These are phyloP conservation scores for Agaricus subrufescens DNA, from an alignment of 768 basidiomycete species.

Conservation along the genomic window DNA sequence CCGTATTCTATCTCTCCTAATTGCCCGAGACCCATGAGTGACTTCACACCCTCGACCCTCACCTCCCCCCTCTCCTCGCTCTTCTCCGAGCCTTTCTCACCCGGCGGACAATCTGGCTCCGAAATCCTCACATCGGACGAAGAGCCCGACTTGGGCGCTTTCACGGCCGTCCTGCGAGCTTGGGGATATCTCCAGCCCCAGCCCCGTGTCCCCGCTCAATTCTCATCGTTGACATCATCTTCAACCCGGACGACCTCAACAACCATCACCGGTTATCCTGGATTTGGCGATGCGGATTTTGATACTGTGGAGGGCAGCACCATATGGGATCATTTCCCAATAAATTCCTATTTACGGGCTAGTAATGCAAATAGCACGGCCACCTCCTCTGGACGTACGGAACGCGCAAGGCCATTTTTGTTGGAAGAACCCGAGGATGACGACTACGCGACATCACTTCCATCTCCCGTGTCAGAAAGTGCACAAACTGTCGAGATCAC, in stretches of 20 bases:
- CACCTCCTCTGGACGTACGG: constrained; percentile 11
- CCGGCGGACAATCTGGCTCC: constrained; percentile 1
- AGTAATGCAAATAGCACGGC: constrained; percentile 17
- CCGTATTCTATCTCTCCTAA: background rate
- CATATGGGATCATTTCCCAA: constrained; percentile 58
- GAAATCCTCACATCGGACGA: constrained; percentile 45
- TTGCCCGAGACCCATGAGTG: constrained; percentile 1
- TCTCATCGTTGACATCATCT: constrained; percentile 13
- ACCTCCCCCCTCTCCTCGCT: constrained; percentile 4
- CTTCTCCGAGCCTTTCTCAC: constrained; percentile 4
- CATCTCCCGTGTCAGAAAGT: constrained; percentile 27
- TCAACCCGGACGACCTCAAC: constrained; percentile 8
- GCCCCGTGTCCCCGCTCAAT: constrained; percentile 28
- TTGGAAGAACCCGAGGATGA: constrained; percentile 15
- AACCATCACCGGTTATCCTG: constrained; percentile 11
- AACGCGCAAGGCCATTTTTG: constrained; percentile 17
- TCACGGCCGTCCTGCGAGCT: constrained; percentile 65
- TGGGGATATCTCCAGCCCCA: constrained; percentile 50
- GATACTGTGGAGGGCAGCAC: constrained; percentile 41
- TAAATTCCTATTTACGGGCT: constrained; percentile 50
- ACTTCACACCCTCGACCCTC: constrained; percentile 1
- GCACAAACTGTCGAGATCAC: constrained; percentile 34
- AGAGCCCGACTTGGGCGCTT: constrained; percentile 70
- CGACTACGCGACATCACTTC: constrained; percentile 18
- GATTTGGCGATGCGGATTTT: constrained; percentile 10